Conservation (phyloP, 495 filamentous ascomycete genomes). For the Neurospora sp. region DNA sequence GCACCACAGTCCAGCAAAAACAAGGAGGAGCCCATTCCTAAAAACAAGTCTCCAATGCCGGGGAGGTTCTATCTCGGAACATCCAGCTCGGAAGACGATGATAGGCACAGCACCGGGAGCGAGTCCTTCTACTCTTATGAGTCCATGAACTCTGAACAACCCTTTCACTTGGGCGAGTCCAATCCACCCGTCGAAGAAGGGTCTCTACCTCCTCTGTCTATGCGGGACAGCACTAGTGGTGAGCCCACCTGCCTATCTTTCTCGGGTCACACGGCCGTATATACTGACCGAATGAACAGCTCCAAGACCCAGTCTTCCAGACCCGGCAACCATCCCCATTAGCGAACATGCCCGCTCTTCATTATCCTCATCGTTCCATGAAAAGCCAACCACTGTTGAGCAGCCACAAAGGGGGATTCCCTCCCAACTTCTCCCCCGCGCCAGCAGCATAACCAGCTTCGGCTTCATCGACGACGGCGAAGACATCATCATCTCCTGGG, state of each 20-base stretch:
- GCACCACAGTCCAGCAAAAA: not conserved
- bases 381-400: not conserved
- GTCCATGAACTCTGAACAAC: not conserved
- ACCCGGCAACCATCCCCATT: not conserved
- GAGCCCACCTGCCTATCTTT: not conserved
- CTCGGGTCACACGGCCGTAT: no score
- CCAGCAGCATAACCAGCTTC: not conserved
- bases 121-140: not conserved
- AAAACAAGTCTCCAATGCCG: not conserved
- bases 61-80: not conserved
- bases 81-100: not conserved
- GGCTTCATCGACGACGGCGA: constrained; percentile 8
- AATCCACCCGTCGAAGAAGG: not conserved
- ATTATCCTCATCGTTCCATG: not conserved
- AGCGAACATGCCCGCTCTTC: not conserved
- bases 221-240: not conserved
- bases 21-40: not conserved
- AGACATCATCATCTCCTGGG: constrained; percentile 38
- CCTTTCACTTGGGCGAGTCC: not conserved
- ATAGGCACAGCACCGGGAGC: not conserved
- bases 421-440: not conserved
- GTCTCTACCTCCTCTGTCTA: not conserved
- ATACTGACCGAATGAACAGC: not conserved
- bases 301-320: not conserved
- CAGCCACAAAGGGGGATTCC: not conserved